A percentile compares a stretch with the other conserved stretches of the same genome.
Conservation (phyloP, 2,329 filamentous ascomycete genomes). For the Phaeosphaeriaceae sp. region DNA sequence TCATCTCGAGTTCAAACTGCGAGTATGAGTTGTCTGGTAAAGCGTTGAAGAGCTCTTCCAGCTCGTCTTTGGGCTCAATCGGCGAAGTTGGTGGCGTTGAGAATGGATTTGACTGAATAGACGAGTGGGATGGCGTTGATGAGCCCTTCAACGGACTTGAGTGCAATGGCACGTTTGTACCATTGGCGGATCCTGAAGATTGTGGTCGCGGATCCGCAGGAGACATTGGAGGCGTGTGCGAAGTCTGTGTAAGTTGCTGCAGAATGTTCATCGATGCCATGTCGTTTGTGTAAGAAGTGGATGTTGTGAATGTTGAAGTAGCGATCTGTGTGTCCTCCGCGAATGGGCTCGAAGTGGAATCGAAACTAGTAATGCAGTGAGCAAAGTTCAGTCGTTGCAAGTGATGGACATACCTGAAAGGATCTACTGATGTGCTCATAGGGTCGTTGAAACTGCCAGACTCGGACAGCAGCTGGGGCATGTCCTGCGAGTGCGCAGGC, state of each 20-base stretch:
- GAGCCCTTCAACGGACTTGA: slow-evolving; percentile 37
- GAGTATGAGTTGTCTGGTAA: slow-evolving; percentile 42
- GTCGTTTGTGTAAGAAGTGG: slow-evolving; percentile 37
- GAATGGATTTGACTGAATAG: slow-evolving; percentile 46
- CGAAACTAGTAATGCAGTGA: slow-evolving; percentile 37
- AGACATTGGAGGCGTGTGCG: slow-evolving; percentile 48
- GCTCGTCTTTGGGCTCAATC: slow-evolving; percentile 37
- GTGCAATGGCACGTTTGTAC: slow-evolving; percentile 22
- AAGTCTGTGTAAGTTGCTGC: slow-evolving; percentile 43
- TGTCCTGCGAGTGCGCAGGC: slow-evolving; percentile 25
- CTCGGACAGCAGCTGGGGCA: slow-evolving; percentile 28
- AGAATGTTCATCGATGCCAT: slow-evolving; percentile 42
- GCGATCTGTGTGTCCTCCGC: slow-evolving; percentile 27
- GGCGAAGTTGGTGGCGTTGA: slow-evolving; percentile 49
- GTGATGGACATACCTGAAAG: slow-evolving; percentile 37
- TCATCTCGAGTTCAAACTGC: slow-evolving; percentile 49
- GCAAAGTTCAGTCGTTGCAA: background rate
- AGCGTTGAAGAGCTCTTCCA: slow-evolving; percentile 44
- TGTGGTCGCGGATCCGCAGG: slow-evolving; percentile 38
- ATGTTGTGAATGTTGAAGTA: slow-evolving; percentile 35
- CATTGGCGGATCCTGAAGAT: slow-evolving; percentile 32
- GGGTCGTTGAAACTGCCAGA: slow-evolving; percentile 37
- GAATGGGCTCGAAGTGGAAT: slow-evolving; percentile 38
- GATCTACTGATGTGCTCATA: slow-evolving; percentile 36
- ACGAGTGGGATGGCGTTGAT: slow-evolving; percentile 42